A percentile compares a stretch with the other conserved stretches of the same genome.
phyloP scores from a whole-genome alignment of 2,329 filamentous ascomycete genomes.

The Dothideomycetes sp. region DNA sequence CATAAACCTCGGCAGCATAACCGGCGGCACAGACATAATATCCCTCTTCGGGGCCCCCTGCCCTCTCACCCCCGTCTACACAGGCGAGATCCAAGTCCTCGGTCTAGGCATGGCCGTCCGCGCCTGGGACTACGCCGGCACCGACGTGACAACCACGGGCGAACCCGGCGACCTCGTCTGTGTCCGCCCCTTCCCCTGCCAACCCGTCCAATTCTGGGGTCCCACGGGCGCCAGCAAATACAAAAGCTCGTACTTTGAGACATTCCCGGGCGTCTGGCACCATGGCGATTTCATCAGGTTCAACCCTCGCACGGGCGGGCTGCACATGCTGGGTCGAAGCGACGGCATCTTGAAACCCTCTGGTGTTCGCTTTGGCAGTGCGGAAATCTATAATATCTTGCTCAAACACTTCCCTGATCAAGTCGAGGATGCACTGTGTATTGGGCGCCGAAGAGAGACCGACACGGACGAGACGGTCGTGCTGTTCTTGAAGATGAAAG shows the following conservation, averaged over 20 bases:
- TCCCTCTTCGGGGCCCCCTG: conserved; percentile 85
- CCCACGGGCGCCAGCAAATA: conserved; percentile 64
- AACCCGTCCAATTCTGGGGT: conserved; percentile 85
- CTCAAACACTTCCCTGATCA: conserved; percentile 69
- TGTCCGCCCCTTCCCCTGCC: conserved; percentile 74
- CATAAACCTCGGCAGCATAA: conserved; percentile 84
- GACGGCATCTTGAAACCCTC: conserved; percentile 90
- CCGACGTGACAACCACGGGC: conserved; percentile 47
- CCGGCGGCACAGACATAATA: conserved; percentile 92
- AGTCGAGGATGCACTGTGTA: conserved; percentile 77
- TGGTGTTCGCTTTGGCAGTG: conserved; percentile 82
- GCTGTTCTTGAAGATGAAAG: conserved; percentile 71
- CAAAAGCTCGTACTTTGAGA: conserved; percentile 74
- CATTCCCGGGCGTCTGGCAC: conserved; percentile 73
- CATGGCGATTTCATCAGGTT: conserved; percentile 83
- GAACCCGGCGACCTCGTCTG: conserved; percentile 84
- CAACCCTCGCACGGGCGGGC: conserved; percentile 60
- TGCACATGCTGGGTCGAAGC: conserved; percentile 84
- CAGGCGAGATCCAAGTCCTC: conserved; percentile 38
- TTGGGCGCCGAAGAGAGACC: conserved; percentile 59
- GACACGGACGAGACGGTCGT: conserved; percentile 81
- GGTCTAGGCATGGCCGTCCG: conserved; percentile 41
- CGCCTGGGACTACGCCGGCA: conserved; percentile 42
- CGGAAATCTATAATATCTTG: conserved; percentile 94
- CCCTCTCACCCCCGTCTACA: conserved; percentile 36